A percentile compares a stretch with the other conserved stretches of the same genome.
Conservation (phyloP, 306 rosid genomes). For the Gastrolobium bilobum region DNA sequence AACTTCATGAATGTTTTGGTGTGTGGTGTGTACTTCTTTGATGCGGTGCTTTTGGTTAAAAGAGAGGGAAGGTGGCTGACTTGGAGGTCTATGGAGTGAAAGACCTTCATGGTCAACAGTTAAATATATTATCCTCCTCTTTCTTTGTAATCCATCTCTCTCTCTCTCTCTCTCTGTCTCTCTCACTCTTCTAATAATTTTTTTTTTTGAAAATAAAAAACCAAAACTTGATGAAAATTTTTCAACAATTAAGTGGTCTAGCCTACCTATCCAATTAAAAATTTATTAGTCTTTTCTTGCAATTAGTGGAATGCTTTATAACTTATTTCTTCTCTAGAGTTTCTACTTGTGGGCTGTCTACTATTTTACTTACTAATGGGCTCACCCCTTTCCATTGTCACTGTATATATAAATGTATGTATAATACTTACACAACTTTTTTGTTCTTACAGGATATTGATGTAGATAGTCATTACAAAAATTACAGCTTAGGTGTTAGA, state of each 20-base stretch:
- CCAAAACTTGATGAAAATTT: not conserved
- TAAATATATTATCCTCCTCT: constrained; percentile 24
- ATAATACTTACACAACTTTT: constrained; percentile 38
- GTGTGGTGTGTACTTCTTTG: not conserved
- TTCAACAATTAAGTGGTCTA: constrained; percentile 18
- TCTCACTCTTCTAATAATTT: constrained; percentile 19
- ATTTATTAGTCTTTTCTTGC: constrained; percentile 19
- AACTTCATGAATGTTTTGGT: not conserved
- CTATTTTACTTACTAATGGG: constrained; percentile 2
- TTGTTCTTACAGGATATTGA: constrained; percentile 72
- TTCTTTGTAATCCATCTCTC: constrained; percentile 15
- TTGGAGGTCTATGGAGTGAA: constrained; percentile 16
- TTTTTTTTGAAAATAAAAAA: not conserved
- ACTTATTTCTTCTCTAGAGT: constrained; percentile 13
- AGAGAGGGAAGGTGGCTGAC: not conserved
- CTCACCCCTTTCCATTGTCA: not conserved
- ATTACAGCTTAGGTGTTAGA: constrained; percentile 71
- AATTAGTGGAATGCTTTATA: constrained; percentile 1
- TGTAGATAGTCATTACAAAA: constrained; percentile 73
- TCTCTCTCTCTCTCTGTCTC: not conserved
- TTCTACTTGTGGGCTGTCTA: constrained; percentile 34
- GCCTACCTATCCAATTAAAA: not conserved
- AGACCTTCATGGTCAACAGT: not conserved
- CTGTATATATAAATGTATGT: not conserved
- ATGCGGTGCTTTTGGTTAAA: not conserved